Conservation (phyloP, 1,284 basidiomycete species). For the Ustilago trichophora region DNA sequence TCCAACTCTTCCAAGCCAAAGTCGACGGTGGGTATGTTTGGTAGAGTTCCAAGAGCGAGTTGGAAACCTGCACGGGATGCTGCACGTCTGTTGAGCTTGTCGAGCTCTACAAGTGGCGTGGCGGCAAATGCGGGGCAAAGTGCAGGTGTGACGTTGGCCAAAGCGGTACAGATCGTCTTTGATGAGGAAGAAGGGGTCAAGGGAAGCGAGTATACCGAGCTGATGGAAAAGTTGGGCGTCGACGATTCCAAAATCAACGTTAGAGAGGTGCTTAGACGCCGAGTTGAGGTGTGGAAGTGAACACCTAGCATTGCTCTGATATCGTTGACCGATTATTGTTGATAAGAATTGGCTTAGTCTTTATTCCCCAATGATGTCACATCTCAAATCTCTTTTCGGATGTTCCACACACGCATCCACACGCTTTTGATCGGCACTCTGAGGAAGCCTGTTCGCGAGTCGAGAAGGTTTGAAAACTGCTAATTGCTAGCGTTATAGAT, state of each 20-base stretch:
- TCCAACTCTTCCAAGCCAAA: background rate
- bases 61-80: conserved; percentile 45
- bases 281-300: conserved; percentile 42
- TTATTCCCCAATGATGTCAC: too few species aligned
- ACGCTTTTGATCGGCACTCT: too few species aligned
- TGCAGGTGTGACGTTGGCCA: conserved; percentile 15
- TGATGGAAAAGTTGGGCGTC: conserved; percentile 17
- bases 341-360: too few species aligned
- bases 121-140: too few species aligned
- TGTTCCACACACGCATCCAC: too few species aligned
- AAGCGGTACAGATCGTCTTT: conserved; percentile 28
- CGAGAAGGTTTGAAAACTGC: too few species aligned
- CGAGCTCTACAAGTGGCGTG: conserved; percentile 1
- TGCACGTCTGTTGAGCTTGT: conserved; percentile 15
- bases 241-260: conserved; percentile 29
- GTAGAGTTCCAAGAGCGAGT: conserved; percentile 37
- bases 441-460: too few species aligned
- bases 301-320: too few species aligned
- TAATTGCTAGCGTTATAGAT: too few species aligned
- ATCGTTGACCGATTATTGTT: too few species aligned
- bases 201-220: conserved; percentile 2
- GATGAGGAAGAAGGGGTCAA: conserved; percentile 10
- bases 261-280: conserved; percentile 20
- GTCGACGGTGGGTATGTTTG: conserved; percentile 26
- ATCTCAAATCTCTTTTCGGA: too few species aligned